Base-by-base conservation (phyloP, 495 filamentous ascomycete species). In the Hyphodiscus hymeniophilus region DNA sequence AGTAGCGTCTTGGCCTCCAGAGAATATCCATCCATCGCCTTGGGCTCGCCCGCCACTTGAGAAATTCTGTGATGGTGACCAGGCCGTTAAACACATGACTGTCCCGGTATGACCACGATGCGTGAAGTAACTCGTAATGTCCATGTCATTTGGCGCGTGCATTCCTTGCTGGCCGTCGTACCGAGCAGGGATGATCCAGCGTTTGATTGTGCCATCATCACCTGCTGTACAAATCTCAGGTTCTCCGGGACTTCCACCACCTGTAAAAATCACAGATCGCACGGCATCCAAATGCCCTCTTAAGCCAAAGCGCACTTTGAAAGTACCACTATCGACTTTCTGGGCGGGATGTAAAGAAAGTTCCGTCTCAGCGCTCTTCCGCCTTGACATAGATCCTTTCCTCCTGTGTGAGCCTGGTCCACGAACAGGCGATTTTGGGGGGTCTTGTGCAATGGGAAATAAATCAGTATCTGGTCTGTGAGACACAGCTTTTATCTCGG, bases 21-120 rank as follows among this genome's bases (percentile, higher is more conserved):
- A 96, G 64, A 98, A 97, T 31, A 98, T 84, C 92, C 94, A 97
- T 5, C 94, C 94, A 54, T 95, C 90, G 16, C 88, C 88, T 46
- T 82, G 72, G 1, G 81, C 83, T 46, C 89, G 79, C 7, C 89
- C 90, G 16, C 89, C 89, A 23, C 87, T 94, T 7, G 84, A 85
- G 63, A 94, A 92, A 55, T 85, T 86, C 34, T 87, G 82, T 5
- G 82, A 77, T 3, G 87, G 78, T 1, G 89, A 87, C 70, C 85
- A 95, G 2, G 92, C 84, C 2, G 94, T 82, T 8, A 98, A 67
- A 7, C 78, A 87, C 40, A 90, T 85, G 8, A 98, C 89, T n/a
- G 88, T 77, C 8, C 92, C 91, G 17, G 76, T 78, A 60, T 98
- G 92, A 20, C 92, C 92, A 39, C 92, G 79, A 57, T 98, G 92